These are phyloP conservation scores for Zygoascus flipseniorum DNA, from an alignment of 805 yeast species.

Conservation along the genomic window DNA sequence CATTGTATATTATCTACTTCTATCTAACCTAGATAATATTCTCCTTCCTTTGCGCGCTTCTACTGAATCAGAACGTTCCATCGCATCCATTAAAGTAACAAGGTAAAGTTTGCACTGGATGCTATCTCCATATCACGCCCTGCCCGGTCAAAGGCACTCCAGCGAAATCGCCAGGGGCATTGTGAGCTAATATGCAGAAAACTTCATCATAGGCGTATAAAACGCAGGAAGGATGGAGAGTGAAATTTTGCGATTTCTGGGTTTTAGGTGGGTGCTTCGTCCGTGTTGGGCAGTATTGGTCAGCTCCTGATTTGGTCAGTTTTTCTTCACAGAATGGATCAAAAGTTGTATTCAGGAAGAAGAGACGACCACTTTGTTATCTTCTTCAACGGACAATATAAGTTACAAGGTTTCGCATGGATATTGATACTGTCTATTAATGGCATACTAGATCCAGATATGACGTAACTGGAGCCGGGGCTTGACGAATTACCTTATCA, in stretches of 20 bases:
- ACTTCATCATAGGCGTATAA: conserved; percentile 26
- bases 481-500: too few species aligned
- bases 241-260: neutral
- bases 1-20: conserved; percentile 2
- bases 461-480: too few species aligned
- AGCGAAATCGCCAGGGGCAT: conserved; percentile 15
- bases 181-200: conserved; percentile 20
- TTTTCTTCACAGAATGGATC: too few species aligned
- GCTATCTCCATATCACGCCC: conserved; percentile 24
- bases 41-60: neutral
- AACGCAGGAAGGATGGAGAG: conserved; percentile 16
- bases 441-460: too few species aligned
- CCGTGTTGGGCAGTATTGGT: too few species aligned
- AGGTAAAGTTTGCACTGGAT: conserved; percentile 25
- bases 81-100: conserved; percentile 22
- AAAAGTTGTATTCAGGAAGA: too few species aligned
- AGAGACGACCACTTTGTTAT: too few species aligned
- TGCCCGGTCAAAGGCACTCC: conserved; percentile 24
- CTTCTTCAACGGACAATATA: too few species aligned
- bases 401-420: too few species aligned
- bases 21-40: neutral
- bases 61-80: conserved; percentile 19
- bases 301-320: too few species aligned
- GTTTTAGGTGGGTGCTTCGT: too few species aligned
- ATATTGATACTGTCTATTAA: too few species aligned